These are phyloP conservation scores for Penicillium brevicompactum DNA, from an alignment of 2,329 filamentous ascomycete species.

Conservation along the genomic window DNA sequence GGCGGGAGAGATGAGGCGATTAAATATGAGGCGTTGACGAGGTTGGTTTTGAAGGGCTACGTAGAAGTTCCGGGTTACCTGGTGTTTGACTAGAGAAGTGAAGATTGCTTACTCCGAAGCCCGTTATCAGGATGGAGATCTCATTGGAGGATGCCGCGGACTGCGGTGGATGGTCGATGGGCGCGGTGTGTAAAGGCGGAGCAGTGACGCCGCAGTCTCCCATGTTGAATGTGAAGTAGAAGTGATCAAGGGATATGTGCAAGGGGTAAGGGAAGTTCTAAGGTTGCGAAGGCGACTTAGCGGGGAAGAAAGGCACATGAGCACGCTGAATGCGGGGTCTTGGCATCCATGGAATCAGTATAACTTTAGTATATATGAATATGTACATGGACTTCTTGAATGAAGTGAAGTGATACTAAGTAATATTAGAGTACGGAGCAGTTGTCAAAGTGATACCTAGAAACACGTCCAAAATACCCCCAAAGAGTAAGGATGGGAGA, in stretches of 20 bases:
- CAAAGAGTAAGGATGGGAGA: too few relatives aligned
- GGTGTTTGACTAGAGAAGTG: slow-evolving; percentile 6
- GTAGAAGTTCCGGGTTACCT: slow-evolving; percentile 7
- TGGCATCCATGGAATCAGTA: background rate
- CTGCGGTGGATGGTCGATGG: slow-evolving; percentile 14
- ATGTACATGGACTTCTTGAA: too few relatives aligned
- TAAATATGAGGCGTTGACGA: slow-evolving; percentile 78
- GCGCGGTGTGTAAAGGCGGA: slow-evolving; percentile 15
- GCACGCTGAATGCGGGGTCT: slow-evolving; percentile 20
- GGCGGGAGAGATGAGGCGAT: slow-evolving; percentile 71
- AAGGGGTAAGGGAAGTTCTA: slow-evolving; percentile 2
- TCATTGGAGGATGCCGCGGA: slow-evolving; percentile 24
- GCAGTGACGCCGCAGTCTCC: slow-evolving; percentile 34
- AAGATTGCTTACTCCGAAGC: slow-evolving; percentile 38
- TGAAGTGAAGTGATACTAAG: too few relatives aligned
- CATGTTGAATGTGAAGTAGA: slow-evolving; percentile 23
- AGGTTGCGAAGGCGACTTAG: background rate
- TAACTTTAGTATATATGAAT: too few relatives aligned
- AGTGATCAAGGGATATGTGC: background rate
- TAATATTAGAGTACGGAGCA: too few relatives aligned
- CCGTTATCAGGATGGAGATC: slow-evolving; percentile 39
- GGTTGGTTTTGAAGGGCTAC: slow-evolving; percentile 75
- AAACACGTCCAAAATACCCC: too few relatives aligned
- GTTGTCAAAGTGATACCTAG: too few relatives aligned
- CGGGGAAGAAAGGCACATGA: slow-evolving; percentile 6